phyloP scores from a whole-genome alignment of 2,329 filamentous ascomycete species.

The Scytalidium lignicola region DNA sequence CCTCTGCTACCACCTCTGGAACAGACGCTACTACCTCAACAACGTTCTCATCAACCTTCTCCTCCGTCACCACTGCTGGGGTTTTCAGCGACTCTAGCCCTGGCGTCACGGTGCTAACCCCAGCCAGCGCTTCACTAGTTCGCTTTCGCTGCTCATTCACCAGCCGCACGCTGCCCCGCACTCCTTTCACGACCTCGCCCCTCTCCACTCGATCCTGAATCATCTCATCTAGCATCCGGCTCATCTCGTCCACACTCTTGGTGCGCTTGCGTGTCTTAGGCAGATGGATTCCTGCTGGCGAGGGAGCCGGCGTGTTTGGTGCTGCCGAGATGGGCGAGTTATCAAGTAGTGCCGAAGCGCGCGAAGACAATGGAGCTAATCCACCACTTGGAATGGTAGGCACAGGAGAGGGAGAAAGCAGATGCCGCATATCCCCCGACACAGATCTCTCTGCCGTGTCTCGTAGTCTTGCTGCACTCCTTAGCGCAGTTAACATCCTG shows the following conservation, averaged over 20 bases:
- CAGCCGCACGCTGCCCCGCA: slow-evolving; percentile 61
- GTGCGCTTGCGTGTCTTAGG: slow-evolving; percentile 24
- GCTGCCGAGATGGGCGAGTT: slow-evolving; percentile 14
- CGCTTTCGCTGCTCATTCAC: slow-evolving; percentile 39
- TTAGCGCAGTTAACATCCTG: slow-evolving; percentile 81
- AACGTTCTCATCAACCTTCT: neutral
- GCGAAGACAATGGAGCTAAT: slow-evolving; percentile 24
- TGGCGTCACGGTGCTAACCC: slow-evolving; percentile 3
- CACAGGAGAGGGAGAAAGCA: slow-evolving; percentile 6
- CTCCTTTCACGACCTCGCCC: slow-evolving; percentile 63
- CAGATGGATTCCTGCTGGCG: slow-evolving; percentile 8
- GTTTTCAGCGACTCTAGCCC: slow-evolving; percentile 9
- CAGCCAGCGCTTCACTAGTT: neutral
- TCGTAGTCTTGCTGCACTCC: slow-evolving; percentile 78
- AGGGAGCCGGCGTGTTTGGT: slow-evolving; percentile 11
- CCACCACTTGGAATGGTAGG: slow-evolving; percentile 16
- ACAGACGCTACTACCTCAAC: neutral
- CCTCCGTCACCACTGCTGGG: slow-evolving; percentile 7
- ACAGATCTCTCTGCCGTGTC: slow-evolving; percentile 65
- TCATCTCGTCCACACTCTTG: slow-evolving; percentile 86
- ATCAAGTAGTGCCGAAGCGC: slow-evolving; percentile 21
- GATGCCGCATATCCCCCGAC: slow-evolving; percentile 13
- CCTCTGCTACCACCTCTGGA: slow-evolving; percentile 9
- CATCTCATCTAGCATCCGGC: slow-evolving; percentile 91
- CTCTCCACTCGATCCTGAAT: slow-evolving; percentile 81